Evolutionary conservation across 1,284 basidiomycete genomes (phyloP), one percentile per base, ranked within the genome.

Genomic region (Xerocomus minutiporus): DNA sequence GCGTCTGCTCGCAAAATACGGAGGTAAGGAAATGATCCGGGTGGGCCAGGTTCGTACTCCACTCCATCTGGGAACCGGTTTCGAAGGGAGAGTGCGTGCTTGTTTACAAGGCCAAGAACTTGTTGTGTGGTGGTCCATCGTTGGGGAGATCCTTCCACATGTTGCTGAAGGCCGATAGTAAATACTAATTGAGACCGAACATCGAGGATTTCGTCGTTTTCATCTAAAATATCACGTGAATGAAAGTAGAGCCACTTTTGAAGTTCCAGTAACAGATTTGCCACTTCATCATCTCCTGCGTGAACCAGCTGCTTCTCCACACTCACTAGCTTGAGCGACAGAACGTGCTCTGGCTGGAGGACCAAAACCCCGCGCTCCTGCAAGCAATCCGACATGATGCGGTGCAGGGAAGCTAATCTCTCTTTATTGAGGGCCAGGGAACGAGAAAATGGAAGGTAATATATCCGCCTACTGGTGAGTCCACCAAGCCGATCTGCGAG

Each of bases 161-260:
- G 61, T 31, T 52, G 58, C 48, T 76, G 75, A 4, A 61, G 43
- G n/a, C 76, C 77, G 5, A 75, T 62, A 0, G 78, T 75, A 50
- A 81, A 81, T 0, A 81, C 65, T 6, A 82, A 63, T 42, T 80
- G 78, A 49, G 76, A 81, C 0, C 71, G 69, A 36, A 75, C 72
- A 45, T 74, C 72, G 5, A 81, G 68, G 23, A 82, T 69, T 51
- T 81, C 79, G 49, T 81, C 79, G 55, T 79, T 79, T 57, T 81
- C 79, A 45, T 82, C 80, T 4, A 81, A 57, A 28, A 82, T 66
- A 47, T 81, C 79, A 20, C 77, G 67, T 8, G 70, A 61, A 41
- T 57, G 47, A 1, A 51, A 47, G 31, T 65, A 50, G 1, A 80
- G 57, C 76, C 75, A 78, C 15, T 46, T 53, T 36, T 75, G 70